A percentile compares a stretch with the other conserved stretches of the same genome.
phyloP scores from a whole-genome alignment of 179 eudicot species.

The Corrigiola litoralis region DNA sequence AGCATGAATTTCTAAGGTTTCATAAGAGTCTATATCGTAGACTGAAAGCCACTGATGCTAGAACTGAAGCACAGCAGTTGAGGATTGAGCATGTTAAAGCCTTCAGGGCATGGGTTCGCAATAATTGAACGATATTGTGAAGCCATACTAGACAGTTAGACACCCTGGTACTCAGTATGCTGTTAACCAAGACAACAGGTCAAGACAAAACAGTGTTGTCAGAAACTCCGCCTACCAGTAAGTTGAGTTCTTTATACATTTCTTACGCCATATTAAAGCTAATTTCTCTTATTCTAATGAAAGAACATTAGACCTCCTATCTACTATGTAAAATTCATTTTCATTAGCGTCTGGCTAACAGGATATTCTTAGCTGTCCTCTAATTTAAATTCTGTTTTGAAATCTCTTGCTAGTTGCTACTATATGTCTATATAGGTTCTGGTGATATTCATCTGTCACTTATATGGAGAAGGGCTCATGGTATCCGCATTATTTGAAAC shows the following conservation, averaged over 20 bases:
- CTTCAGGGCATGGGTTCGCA: conserved; percentile 55
- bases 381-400: no score
- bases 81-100: conserved; percentile 75
- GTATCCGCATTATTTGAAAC: no score
- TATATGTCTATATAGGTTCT: no score
- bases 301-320: neutral
- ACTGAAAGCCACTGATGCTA: conserved; percentile 49
- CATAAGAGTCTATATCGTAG: conserved; percentile 75
- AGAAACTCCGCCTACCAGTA: neutral
- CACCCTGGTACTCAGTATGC: neutral
- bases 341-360: neutral
- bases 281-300: neutral
- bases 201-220: neutral
- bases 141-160: neutral
- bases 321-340: neutral
- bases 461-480: no score
- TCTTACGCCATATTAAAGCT: neutral
- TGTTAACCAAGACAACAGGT: neutral
- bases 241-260: neutral
- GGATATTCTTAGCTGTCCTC: neutral
- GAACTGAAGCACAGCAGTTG: conserved; percentile 64
- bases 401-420: no score
- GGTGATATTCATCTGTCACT: no score
- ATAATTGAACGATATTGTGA: neutral
- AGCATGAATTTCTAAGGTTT: conserved; percentile 52